phyloP scores from a whole-genome alignment of 352 stramenopile genomes.

The Globisporangium echinulatum region DNA sequence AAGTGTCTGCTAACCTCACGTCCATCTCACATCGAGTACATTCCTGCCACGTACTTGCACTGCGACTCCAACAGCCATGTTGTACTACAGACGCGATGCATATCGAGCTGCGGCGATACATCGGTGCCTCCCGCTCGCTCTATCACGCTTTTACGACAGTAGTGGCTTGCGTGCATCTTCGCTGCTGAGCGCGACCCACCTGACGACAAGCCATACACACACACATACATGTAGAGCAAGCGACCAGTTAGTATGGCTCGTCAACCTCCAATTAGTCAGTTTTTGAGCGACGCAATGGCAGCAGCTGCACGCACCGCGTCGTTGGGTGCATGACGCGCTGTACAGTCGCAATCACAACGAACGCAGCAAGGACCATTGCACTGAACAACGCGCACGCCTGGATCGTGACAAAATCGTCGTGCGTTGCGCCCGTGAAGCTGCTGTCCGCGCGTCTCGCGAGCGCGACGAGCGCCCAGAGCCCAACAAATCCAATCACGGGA shows the following conservation, averaged over 20 bases:
- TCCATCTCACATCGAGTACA: no score
- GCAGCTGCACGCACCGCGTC: background rate
- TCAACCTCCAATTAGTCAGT: no score
- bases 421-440: slow-evolving; percentile 13
- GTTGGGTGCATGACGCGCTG: slow-evolving; percentile 16
- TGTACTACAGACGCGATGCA: no score
- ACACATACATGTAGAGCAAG: background rate
- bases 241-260: no score
- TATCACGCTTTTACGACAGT: slow-evolving; percentile 1
- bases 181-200: background rate
- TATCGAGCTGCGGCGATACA: no score
- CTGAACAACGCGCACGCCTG: slow-evolving; percentile 33
- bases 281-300: background rate
- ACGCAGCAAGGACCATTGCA: slow-evolving; percentile 18
- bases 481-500: slow-evolving; percentile 44
- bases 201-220: background rate
- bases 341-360: slow-evolving; percentile 19
- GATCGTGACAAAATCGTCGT: slow-evolving; percentile 27
- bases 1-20: no score
- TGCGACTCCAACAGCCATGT: no score
- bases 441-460: slow-evolving; percentile 34
- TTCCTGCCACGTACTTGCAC: no score
- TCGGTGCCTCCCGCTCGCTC: background rate
- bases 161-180: slow-evolving; percentile 5
- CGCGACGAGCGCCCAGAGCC: slow-evolving; percentile 40